These are phyloP conservation scores for Aspergillus kassunensis DNA, from an alignment of 495 filamentous ascomycete species.

Conservation along the genomic window DNA sequence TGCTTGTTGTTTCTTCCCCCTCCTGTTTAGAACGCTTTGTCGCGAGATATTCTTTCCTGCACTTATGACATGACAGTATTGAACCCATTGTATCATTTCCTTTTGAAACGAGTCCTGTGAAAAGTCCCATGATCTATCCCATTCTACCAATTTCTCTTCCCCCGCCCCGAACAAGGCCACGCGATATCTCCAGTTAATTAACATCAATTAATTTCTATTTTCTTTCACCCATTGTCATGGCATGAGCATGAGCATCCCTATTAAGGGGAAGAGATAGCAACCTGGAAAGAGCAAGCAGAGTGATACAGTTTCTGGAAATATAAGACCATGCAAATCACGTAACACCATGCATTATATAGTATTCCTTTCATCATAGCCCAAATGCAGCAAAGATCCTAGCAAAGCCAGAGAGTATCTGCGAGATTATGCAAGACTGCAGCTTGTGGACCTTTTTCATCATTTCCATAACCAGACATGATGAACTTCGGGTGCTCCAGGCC, in stretches of 20 bases:
- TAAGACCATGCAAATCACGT: background rate
- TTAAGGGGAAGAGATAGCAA: background rate
- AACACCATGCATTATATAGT: background rate
- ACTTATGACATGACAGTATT: slow-evolving; percentile 8
- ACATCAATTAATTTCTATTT: slow-evolving; percentile 10
- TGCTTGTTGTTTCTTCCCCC: slow-evolving; percentile 32
- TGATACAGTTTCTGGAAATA: background rate
- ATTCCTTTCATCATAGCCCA: no score
- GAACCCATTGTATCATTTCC: slow-evolving; percentile 4
- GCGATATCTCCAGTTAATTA: slow-evolving; percentile 13
- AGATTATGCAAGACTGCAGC: background rate
- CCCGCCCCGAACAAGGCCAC: slow-evolving; percentile 2
- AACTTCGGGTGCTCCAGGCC: slow-evolving; percentile 1
- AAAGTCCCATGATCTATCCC: slow-evolving; percentile 25
- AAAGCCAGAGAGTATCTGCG: background rate
- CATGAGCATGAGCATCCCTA: background rate
- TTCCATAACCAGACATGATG: no score
- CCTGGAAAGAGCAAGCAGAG: background rate
- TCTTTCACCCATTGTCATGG: background rate
- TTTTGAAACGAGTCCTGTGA: slow-evolving; percentile 24
- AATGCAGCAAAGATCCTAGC: no score
- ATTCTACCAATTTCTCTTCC: slow-evolving; percentile 17
- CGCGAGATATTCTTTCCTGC: slow-evolving; percentile 14
- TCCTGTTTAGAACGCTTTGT: slow-evolving; percentile 27
- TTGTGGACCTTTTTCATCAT: no score